Evolutionary conservation across 1,284 basidiomycete genomes (phyloP), one percentile per base, ranked within the genome.

Genomic region (Fomes fomentarius): DNA sequence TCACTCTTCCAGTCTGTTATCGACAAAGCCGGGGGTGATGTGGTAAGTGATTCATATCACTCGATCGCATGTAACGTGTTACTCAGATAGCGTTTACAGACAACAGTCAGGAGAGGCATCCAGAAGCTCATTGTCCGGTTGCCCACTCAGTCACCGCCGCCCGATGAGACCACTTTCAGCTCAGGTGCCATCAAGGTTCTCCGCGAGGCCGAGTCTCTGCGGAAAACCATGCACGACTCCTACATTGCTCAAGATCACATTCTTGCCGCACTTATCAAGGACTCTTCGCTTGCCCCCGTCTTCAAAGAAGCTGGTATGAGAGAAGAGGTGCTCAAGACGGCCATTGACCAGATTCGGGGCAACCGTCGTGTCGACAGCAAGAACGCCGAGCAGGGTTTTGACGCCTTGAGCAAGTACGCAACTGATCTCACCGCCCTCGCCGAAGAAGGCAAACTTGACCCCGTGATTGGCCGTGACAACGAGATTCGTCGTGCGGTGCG

Each of bases 181-280:
- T 73, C 82, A 4, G 76, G 82, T 5, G 70, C 84, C 11, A 67
- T 83, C 60, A 88, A 89, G 65, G 83, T 94, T 40, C 72, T 97
- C 24, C 83, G 87, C 19, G 90, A 93, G 61, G 93, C 95, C 0
- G 89, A 93, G 58, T 80, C 77, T 17, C 74, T 93, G 9, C 90
- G 92, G 67, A 94, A 94, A 72, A 90, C 85, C 9, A 92, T 92
- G 89, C 91, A 94, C 69, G 96, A 98, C 71, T 87, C 90, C 6
- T 98, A 90, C 72, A 91, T 98, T 57, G 95, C 96, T 0, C 91
- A 97, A 69, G 96, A 98, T 63, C 79, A 86, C 66, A 69, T 91
- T 17, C 68, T 87, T 26, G 75, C 89, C 41, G 93, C 91, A 1
- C 80, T 95, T 44, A 68, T 93, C 58, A 87, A 91, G 61, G 91